Base-by-base conservation (phyloP, 2,329 filamentous ascomycete species). In the Ophiostoma ips region DNA sequence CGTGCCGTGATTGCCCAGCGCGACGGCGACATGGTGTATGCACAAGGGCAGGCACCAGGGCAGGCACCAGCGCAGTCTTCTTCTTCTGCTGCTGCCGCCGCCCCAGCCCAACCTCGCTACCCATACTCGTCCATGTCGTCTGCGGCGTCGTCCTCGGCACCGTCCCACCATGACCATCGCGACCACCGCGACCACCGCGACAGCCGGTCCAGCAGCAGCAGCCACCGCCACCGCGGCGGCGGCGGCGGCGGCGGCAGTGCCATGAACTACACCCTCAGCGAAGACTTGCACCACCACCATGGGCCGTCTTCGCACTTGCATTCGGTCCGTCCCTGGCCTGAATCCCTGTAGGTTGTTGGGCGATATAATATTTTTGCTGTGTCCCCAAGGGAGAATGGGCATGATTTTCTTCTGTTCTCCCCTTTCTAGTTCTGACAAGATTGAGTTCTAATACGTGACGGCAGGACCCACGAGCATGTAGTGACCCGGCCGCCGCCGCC, bases 291-390 rank as follows among this genome's bases (percentile, higher is more conserved):
- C 21, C 40, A 45, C 28, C 46, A 28, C n/a, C n/a, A n/a, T n/a
- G n/a, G 34, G 15, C 46, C 16, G 38, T 44, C 33, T 46, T 41
- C 49, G 28, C 51, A 56, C 10, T 49, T 49, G 35, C 45, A 50
- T 51, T 51, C 55, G 48, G 55, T 52, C 53, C 53, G 48, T 52
- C 11, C 51, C 31, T 56, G 55, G 53, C 50, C 55, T 51, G 50
- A 54, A 28, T 34, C 50, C 48, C 28, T 52, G 55, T 56, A 56
- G 50, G 55, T 56, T 49, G 48, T 48, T 45, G 50, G 44, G 44
- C 28, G 46, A 31, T 33, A 41, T 44, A 21, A 18, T 8, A 28
- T 28, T n/a, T n/a, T n/a, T 28, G 24, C 24, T 5, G 40, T 48
- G 37, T 49, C 49, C 46, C 46, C 46, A 30, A 38, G 19, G 38